Percentiles rank a stretch among this genome's conserved stretches.
Evolutionary conservation across 139 green algal species (phyloP).

Genomic region (Coelastrella sp.): DNA sequence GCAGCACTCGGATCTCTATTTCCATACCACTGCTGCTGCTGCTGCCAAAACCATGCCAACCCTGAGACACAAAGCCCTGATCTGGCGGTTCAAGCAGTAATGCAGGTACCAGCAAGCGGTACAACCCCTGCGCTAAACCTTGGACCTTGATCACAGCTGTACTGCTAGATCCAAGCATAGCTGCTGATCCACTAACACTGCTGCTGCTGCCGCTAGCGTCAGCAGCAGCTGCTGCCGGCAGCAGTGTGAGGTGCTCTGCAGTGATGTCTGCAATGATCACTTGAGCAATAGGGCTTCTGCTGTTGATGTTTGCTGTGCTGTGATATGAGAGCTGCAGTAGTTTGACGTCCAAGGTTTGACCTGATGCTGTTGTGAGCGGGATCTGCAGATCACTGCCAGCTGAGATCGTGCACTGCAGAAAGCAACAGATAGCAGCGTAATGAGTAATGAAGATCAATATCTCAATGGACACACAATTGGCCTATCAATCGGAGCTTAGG

Average conservation of each 20-base stretch:
- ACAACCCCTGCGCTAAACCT: constrained; percentile 24
- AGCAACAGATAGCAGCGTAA: no score
- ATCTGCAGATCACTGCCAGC: neutral
- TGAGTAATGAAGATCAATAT: no score
- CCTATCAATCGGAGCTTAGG: no score
- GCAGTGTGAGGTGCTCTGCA: neutral
- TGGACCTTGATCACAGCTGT: neutral
- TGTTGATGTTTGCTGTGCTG: neutral
- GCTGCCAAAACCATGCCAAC: neutral
- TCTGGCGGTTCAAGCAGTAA: constrained; percentile 11
- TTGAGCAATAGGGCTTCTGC: neutral
- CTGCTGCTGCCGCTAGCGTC: neutral
- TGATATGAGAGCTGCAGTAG: constrained; percentile 1
- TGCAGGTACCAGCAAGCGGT: constrained; percentile 15
- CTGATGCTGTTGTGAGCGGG: neutral
- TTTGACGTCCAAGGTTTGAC: neutral
- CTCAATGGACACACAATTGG: no score
- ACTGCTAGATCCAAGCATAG: neutral
- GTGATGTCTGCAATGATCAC: neutral
- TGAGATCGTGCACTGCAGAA: constrained; percentile 15
- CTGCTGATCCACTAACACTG: neutral
- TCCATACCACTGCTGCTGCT: neutral
- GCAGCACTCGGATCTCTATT: neutral
- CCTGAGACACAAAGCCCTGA: neutral
- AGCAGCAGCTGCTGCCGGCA: no score